Evolutionary conservation across 2,329 filamentous ascomycete genomes (phyloP).

Genomic region (Colletotrichum karsti): DNA sequence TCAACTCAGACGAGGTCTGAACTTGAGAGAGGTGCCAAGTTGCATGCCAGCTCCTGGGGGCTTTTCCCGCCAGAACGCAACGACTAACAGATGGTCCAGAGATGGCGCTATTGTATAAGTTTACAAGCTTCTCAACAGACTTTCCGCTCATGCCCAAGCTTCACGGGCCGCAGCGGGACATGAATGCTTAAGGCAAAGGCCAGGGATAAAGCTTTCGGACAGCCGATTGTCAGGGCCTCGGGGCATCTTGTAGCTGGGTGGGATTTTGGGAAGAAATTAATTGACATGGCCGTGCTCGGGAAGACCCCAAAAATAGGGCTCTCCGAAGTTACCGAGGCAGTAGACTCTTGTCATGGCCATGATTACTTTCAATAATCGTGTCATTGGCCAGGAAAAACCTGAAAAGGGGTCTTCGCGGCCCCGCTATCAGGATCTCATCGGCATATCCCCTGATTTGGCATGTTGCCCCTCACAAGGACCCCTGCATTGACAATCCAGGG

Average conservation of each 20-base stretch:
- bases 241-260: neutral
- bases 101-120: neutral
- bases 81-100: too few species aligned
- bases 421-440: neutral
- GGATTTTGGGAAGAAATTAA: neutral
- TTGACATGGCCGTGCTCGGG: neutral
- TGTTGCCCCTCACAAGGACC: neutral
- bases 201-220: neutral
- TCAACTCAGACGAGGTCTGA: too few species aligned
- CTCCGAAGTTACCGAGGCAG: constrained; percentile 17
- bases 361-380: constrained; percentile 6
- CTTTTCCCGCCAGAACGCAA: too few species aligned
- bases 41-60: too few species aligned
- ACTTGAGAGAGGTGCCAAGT: too few species aligned
- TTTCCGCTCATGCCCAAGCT: neutral
- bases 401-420: neutral
- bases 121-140: neutral
- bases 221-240: neutral
- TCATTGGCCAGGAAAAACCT: neutral
- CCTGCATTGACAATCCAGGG: neutral
- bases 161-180: neutral
- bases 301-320: neutral
- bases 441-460: constrained; percentile 11
- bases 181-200: neutral
- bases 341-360: neutral